Conservation (phyloP, 345 rosid species). For the Passiflora organensis region DNA sequence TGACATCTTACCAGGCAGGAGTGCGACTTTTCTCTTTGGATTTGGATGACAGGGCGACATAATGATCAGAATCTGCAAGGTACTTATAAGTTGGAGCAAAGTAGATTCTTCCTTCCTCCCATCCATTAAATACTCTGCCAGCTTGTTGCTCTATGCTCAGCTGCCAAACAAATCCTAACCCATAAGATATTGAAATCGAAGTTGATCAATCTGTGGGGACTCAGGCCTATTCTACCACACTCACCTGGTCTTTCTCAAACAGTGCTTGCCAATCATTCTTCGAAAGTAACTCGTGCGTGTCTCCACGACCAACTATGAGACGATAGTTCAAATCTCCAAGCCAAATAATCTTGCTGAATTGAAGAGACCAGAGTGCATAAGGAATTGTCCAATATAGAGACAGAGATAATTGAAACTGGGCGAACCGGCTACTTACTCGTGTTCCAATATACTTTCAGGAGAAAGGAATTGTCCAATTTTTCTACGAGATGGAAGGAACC, state of each 20-base stretch:
- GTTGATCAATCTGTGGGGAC: too few species aligned
- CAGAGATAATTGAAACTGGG: neutral
- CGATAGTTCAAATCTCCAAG: conserved; percentile 98
- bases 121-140: conserved; percentile 73
- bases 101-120: conserved; percentile 81
- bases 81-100: conserved; percentile 97
- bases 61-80: conserved; percentile 54
- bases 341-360: conserved; percentile 74
- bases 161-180: conserved; percentile 41
- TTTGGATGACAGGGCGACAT: conserved; percentile 49
- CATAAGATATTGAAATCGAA: too few species aligned
- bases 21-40: conserved; percentile 67
- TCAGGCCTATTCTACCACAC: too few species aligned
- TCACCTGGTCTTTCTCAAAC: conserved; percentile 79
- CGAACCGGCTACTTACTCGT: conserved; percentile 52
- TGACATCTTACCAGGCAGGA: conserved; percentile 78
- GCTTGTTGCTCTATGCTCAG: conserved; percentile 67
- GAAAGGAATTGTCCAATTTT: conserved; percentile 19
- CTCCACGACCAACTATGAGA: conserved; percentile 37
- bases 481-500: conserved; percentile 44
- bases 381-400: too few species aligned
- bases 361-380: neutral
- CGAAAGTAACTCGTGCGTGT: conserved; percentile 45
- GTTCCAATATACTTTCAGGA: conserved; percentile 64
- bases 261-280: conserved; percentile 75